A percentile compares a stretch with the other conserved stretches of the same genome.
phyloP scores from a whole-genome alignment of 225 moss, liverwort and hornwort species.

The Straminergon stramineum region DNA sequence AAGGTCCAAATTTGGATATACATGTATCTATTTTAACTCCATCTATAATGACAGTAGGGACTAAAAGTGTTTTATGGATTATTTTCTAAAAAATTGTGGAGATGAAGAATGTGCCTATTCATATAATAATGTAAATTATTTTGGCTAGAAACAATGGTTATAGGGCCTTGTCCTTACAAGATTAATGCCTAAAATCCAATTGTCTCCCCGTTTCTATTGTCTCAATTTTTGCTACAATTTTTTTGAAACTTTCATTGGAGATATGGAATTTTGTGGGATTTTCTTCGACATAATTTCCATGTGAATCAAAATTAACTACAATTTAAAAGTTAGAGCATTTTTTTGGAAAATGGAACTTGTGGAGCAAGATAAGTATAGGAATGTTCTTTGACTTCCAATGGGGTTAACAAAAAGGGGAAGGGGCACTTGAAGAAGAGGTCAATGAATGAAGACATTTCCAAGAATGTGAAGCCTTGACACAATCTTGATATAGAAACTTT shows the following conservation, averaged over 20 bases:
- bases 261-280: accelerated
- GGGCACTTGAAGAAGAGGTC: background rate
- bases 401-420: background rate
- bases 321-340: background rate
- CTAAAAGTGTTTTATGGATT: background rate
- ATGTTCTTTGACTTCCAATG: accelerated
- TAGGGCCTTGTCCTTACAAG: background rate
- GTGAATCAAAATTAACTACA: background rate
- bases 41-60: background rate
- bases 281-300: background rate
- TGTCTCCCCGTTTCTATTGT: background rate
- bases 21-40: background rate
- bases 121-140: background rate
- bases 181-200: too few species aligned
- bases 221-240: background rate
- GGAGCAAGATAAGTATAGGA: background rate
- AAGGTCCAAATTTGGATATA: background rate
- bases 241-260: background rate
- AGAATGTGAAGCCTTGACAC: background rate
- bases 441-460: background rate
- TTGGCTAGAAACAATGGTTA: background rate
- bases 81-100: background rate
- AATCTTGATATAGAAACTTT: background rate
- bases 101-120: background rate
- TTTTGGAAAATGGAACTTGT: background rate